A percentile compares a stretch with the other conserved stretches of the same genome.
Evolutionary conservation across 345 rosid genomes (phyloP).

Genomic region (Heritiera littoralis): DNA sequence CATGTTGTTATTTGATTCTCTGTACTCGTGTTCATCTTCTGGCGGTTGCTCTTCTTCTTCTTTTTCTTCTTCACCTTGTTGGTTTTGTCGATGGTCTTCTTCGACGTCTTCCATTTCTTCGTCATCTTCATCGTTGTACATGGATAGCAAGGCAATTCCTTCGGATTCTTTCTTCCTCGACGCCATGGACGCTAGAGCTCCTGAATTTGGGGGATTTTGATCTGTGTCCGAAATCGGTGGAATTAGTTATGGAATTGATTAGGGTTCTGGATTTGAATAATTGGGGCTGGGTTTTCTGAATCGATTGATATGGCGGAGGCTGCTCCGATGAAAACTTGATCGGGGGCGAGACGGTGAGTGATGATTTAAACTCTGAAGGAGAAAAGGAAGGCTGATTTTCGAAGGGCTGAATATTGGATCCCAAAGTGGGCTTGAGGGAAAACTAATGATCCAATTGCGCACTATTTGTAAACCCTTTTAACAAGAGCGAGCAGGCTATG

Average conservation of each 20-base stretch:
- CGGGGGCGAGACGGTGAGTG: no score
- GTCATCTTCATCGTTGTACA: conserved; percentile 86
- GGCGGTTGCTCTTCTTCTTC: conserved; percentile 26
- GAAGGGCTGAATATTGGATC: not conserved
- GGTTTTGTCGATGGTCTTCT: conserved; percentile 22
- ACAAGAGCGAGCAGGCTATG: not conserved
- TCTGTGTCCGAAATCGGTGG: not conserved
- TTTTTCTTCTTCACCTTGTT: conserved; percentile 21
- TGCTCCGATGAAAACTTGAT: no score
- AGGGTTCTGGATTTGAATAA: not conserved
- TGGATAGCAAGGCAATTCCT: conserved; percentile 79
- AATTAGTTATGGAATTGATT: not conserved
- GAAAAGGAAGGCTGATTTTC: not conserved
- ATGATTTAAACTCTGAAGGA: not conserved
- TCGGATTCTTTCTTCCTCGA: conserved; percentile 67
- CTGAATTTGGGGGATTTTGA: not conserved
- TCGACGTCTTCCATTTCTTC: conserved; percentile 83
- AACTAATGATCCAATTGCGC: not conserved
- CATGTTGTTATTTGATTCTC: conserved; percentile 34
- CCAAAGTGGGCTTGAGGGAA: not conserved
- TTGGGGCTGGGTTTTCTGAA: not conserved
- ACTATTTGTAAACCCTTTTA: not conserved
- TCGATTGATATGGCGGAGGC: not conserved
- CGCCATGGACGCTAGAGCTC: conserved; percentile 47
- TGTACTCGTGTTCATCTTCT: conserved; percentile 34